Evolutionary conservation across 371 early-diverging fungal species (phyloP).

Genomic region (Mortierella sp.): DNA sequence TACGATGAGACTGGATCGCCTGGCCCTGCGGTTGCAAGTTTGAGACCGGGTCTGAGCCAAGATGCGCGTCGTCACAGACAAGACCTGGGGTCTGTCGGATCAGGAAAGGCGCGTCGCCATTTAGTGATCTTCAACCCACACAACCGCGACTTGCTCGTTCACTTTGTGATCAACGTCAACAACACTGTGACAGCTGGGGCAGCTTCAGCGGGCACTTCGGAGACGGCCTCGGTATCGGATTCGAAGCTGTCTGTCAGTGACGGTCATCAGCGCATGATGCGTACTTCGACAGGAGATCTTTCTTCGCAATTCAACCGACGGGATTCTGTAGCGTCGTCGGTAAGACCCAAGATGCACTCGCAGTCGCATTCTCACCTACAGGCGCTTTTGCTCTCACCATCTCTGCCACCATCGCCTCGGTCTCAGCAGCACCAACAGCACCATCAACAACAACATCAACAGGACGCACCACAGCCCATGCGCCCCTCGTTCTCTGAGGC

Average conservation of each 20-base stretch:
- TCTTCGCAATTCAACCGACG: conserved; percentile 14
- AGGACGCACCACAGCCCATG: not conserved
- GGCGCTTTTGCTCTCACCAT: conserved; percentile 29
- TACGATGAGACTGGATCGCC: conserved; percentile 38
- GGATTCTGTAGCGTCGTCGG: not conserved
- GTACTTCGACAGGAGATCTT: conserved; percentile 32
- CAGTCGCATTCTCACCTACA: conserved; percentile 50
- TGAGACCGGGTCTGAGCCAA: conserved; percentile 17
- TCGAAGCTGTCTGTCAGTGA: not conserved
- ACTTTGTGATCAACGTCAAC: conserved; percentile 55
- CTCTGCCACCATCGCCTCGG: conserved; percentile 21
- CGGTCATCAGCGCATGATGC: not conserved
- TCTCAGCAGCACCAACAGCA: conserved; percentile 23
- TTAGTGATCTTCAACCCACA: conserved; percentile 61
- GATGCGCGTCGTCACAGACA: not conserved
- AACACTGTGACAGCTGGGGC: not conserved
- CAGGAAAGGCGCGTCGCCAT: conserved; percentile 44
- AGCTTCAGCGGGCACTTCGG: not conserved
- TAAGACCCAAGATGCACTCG: conserved; percentile 19
- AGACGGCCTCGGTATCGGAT: not conserved
- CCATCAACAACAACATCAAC: conserved; percentile 8
- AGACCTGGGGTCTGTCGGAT: not conserved
- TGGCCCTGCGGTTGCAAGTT: conserved; percentile 30
- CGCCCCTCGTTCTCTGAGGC: conserved; percentile 36
- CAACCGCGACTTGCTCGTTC: conserved; percentile 56